Evolutionary conservation across 305 asterid species (phyloP).

Genomic region (Fraxinus latifolia): DNA sequence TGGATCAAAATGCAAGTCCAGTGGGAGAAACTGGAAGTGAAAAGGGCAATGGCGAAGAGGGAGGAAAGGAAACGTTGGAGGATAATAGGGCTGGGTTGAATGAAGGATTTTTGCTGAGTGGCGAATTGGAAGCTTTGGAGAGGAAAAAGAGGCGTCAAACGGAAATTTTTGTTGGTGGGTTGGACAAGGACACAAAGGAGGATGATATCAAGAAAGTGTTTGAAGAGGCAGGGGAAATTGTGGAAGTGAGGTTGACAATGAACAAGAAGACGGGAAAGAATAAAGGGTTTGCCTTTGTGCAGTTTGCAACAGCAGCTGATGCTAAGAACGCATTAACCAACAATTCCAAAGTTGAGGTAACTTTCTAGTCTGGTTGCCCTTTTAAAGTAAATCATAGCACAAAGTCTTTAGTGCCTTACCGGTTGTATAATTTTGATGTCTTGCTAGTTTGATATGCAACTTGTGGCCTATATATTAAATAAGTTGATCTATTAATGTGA

Average conservation of each 20-base stretch:
- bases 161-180: constrained; percentile 67
- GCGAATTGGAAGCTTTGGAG: constrained; percentile 60
- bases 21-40: constrained; percentile 21
- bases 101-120: constrained; percentile 37
- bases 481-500: constrained; percentile 3
- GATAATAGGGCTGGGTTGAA: constrained; percentile 26
- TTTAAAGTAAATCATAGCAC: neutral
- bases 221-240: constrained; percentile 47
- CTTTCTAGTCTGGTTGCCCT: constrained; percentile 11
- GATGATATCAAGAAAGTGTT: constrained; percentile 57
- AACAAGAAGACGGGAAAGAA: constrained; percentile 46
- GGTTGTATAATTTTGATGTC: neutral
- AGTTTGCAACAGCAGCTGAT: constrained; percentile 59
- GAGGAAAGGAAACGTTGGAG: constrained; percentile 25
- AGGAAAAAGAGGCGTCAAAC: constrained; percentile 50
- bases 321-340: constrained; percentile 58
- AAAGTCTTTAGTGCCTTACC: neutral
- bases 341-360: constrained; percentile 61
- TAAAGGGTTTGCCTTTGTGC: constrained; percentile 68
- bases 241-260: constrained; percentile 50
- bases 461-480: constrained; percentile 3
- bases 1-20: constrained; percentile 16
- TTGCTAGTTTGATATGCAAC: constrained; percentile 17
- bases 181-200: constrained; percentile 50
- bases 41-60: constrained; percentile 11